phyloP scores from a whole-genome alignment of 768 basidiomycete species.

The Leucogyrophana mollusca region DNA sequence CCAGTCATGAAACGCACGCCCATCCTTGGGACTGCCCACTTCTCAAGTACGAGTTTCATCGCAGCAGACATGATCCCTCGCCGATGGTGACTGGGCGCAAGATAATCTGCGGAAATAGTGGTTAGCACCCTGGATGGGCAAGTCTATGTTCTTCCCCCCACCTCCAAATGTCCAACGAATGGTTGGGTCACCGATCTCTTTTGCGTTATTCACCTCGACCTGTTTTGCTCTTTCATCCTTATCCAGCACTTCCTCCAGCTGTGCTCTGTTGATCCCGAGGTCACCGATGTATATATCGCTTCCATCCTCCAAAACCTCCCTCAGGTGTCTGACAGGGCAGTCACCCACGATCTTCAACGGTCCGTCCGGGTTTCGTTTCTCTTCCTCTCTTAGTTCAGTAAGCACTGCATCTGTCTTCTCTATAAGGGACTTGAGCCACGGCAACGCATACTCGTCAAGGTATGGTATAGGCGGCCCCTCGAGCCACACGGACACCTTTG shows the following conservation, averaged over 20 bases:
- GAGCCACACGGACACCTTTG: slow-evolving; percentile 43
- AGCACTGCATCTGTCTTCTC: slow-evolving; percentile 21
- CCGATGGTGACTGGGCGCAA: slow-evolving; percentile 60
- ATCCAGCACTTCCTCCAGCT: slow-evolving; percentile 31
- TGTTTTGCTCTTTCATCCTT: slow-evolving; percentile 33
- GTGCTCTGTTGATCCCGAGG: slow-evolving; percentile 20
- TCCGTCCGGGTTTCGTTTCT: slow-evolving; percentile 14
- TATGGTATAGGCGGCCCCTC: slow-evolving; percentile 55
- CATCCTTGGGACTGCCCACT: slow-evolving; percentile 71
- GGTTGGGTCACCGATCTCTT: slow-evolving; percentile 46
- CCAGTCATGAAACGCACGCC: slow-evolving; percentile 44
- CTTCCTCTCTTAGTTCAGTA: slow-evolving; percentile 17
- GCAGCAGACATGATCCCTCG: slow-evolving; percentile 73
- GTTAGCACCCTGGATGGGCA: slow-evolving; percentile 3
- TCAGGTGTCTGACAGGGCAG: slow-evolving; percentile 49
- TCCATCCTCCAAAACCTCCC: slow-evolving; percentile 57
- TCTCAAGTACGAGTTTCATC: slow-evolving; percentile 47
- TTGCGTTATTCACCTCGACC: slow-evolving; percentile 39
- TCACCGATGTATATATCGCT: slow-evolving; percentile 53
- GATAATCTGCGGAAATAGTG: slow-evolving; percentile 45
- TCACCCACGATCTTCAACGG: slow-evolving; percentile 35
- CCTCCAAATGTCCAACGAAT: slow-evolving; percentile 66
- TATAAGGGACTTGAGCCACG: slow-evolving; percentile 31
- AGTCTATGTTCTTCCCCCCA: no score
- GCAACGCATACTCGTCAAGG: slow-evolving; percentile 35